Evolutionary conservation across 768 basidiomycete species (phyloP).

Genomic region (Leccinum imitatum): DNA sequence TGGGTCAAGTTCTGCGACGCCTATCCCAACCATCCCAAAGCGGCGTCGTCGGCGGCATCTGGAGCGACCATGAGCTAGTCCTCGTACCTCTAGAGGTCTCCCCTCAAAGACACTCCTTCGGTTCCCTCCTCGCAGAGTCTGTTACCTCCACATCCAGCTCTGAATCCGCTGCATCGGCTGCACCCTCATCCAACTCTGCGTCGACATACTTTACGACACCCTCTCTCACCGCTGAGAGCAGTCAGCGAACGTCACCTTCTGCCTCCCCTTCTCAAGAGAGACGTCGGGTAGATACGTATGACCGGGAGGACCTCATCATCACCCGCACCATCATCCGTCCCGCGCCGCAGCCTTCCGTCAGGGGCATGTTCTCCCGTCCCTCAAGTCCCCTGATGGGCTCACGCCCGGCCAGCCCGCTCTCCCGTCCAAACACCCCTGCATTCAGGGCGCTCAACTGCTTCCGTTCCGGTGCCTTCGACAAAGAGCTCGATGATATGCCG

Average conservation of each 20-base stretch:
- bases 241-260: slow-evolving; percentile 4
- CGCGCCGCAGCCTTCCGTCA: slow-evolving; percentile 22
- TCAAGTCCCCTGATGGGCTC: slow-evolving; percentile 29
- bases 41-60: slow-evolving; percentile 30
- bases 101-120: slow-evolving; percentile 18
- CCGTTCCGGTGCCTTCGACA: slow-evolving; percentile 31
- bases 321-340: slow-evolving; percentile 42
- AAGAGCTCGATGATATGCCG: slow-evolving; percentile 30
- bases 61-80: slow-evolving; percentile 36
- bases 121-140: slow-evolving; percentile 17
- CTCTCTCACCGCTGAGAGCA: slow-evolving; percentile 13
- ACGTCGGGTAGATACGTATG: slow-evolving; percentile 25
- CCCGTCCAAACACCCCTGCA: slow-evolving; percentile 23
- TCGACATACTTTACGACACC: slow-evolving; percentile 27
- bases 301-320: slow-evolving; percentile 33
- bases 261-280: slow-evolving; percentile 10
- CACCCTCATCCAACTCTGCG: slow-evolving; percentile 8
- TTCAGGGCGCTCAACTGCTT: slow-evolving; percentile 37
- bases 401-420: slow-evolving; percentile 25
- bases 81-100: slow-evolving; percentile 32
- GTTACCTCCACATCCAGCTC: slow-evolving; percentile 10
- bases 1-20: slow-evolving; percentile 32
- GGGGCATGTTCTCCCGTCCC: slow-evolving; percentile 30
- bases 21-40: slow-evolving; percentile 19
- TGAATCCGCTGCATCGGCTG: slow-evolving; percentile 12